Evolutionary conservation across 2,329 filamentous ascomycete genomes (phyloP).

Genomic region (Lachnellula occidentalis): DNA sequence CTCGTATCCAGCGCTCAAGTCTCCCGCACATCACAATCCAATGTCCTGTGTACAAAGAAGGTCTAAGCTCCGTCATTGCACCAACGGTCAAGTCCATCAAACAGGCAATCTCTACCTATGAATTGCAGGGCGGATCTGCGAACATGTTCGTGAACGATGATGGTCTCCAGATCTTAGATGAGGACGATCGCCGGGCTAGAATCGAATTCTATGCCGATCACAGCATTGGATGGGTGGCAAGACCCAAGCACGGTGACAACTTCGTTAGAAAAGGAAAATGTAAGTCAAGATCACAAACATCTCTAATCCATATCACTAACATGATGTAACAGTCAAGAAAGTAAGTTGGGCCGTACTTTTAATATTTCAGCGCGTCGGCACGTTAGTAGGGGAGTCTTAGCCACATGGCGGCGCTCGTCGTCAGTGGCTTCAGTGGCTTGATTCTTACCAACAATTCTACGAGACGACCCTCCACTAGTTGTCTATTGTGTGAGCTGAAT

Average conservation of each 20-base stretch:
- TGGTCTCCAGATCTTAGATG: conserved; percentile 61
- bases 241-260: conserved; percentile 57
- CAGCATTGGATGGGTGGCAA: conserved; percentile 64
- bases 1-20: conserved; percentile 48
- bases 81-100: conserved; percentile 76
- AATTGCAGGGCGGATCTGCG: conserved; percentile 70
- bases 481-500: conserved; percentile 9
- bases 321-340: conserved; percentile 32
- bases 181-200: conserved; percentile 55
- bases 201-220: conserved; percentile 66
- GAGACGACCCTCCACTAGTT: not conserved
- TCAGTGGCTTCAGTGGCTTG: conserved; percentile 8
- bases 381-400: too few species aligned
- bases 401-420: not conserved
- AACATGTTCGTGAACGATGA: conserved; percentile 76
- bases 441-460: not conserved
- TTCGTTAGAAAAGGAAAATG: conserved; percentile 57
- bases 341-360: conserved; percentile 25
- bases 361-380: not conserved
- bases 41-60: conserved; percentile 85
- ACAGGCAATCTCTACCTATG: conserved; percentile 70
- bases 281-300: conserved; percentile 15
- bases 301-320: not conserved
- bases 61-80: conserved; percentile 66
- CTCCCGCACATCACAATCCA: conserved; percentile 77